phyloP scores from a whole-genome alignment of 2,329 filamentous ascomycete species.

The Talaromyces sp. region DNA sequence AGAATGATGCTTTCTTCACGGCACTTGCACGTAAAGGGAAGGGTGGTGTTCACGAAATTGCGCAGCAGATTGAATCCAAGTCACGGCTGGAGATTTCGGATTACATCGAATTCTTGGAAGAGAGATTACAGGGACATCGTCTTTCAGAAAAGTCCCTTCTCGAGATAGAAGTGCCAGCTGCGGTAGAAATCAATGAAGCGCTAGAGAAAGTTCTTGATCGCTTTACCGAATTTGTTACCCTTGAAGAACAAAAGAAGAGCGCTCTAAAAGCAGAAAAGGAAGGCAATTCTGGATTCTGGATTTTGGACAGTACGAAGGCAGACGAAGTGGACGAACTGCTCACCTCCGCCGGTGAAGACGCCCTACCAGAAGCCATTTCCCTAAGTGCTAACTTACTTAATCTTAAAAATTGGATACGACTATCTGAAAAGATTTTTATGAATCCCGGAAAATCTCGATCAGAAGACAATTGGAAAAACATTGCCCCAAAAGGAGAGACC shows the following conservation, averaged over 20 bases:
- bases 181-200: conserved; percentile 63
- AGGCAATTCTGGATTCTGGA: conserved; percentile 53
- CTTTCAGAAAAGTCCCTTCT: not conserved
- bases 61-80: conserved; percentile 63
- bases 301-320: conserved; percentile 48
- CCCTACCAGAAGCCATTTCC: conserved; percentile 26
- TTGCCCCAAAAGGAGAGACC: conserved; percentile 49
- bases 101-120: conserved; percentile 61
- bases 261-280: conserved; percentile 54
- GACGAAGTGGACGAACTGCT: conserved; percentile 26
- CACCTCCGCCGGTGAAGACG: conserved; percentile 15
- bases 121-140: conserved; percentile 17
- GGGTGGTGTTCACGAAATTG: conserved; percentile 58
- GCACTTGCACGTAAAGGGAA: conserved; percentile 60
- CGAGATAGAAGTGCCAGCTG: conserved; percentile 58
- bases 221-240: conserved; percentile 61
- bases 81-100: conserved; percentile 66
- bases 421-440: conserved; percentile 70
- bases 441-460: conserved; percentile 53
- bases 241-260: conserved; percentile 61
- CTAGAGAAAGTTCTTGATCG: conserved; percentile 63
- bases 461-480: conserved; percentile 62
- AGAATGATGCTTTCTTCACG: conserved; percentile 68
- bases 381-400: conserved; percentile 56
- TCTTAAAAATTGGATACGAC: conserved; percentile 54